Evolutionary conservation across 2,329 filamentous ascomycete species (phyloP).

Genomic region (Cryphonectria carpinicola): DNA sequence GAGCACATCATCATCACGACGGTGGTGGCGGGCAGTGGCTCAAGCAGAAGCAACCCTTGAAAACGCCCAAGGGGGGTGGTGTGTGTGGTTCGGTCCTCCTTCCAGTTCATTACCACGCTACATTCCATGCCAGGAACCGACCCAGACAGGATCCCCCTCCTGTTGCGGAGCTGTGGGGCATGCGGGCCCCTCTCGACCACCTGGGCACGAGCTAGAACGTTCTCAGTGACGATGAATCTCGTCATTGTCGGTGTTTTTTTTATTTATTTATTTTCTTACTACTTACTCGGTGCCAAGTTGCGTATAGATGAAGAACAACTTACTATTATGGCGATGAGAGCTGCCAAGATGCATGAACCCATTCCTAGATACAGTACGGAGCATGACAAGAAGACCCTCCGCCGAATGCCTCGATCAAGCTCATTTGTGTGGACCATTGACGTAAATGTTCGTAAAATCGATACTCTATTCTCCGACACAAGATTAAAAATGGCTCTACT

Average conservation of each 20-base stretch:
- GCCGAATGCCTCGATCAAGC: neutral
- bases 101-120: neutral
- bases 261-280: neutral
- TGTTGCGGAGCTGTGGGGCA: neutral
- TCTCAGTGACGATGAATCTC: neutral
- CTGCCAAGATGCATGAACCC: neutral
- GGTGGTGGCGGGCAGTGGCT: neutral
- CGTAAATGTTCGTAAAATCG: neutral
- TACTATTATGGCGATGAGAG: neutral
- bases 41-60: neutral
- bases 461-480: conserved; percentile 4
- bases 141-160: neutral
- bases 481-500: neutral
- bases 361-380: neutral
- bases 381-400: neutral
- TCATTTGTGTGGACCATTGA: neutral
- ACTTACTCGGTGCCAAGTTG: neutral
- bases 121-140: neutral
- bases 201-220: neutral
- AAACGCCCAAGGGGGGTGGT: neutral
- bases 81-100: neutral
- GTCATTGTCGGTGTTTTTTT: neutral
- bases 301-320: neutral
- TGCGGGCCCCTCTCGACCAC: neutral
- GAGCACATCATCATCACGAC: neutral